These are phyloP conservation scores for Globisporangium canariense DNA, from an alignment of 352 stramenopile species.

Conservation along the genomic window DNA sequence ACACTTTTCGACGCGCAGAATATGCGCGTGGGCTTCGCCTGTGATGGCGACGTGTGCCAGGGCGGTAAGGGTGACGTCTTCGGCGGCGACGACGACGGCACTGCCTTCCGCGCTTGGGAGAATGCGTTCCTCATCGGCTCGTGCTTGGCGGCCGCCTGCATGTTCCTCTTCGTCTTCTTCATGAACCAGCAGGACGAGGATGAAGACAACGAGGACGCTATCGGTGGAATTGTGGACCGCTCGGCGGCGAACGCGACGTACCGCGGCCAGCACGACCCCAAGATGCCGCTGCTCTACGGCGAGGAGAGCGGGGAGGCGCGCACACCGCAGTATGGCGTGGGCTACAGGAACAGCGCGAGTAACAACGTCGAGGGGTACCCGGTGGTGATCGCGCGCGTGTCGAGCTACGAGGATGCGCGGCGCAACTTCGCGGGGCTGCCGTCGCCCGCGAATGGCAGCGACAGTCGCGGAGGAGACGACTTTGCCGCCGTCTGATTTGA, in stretches of 20 bases:
- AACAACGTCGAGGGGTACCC: conserved; percentile 15
- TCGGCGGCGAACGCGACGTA: conserved; percentile 9
- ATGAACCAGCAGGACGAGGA: conserved; percentile 76
- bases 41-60: conserved; percentile 71
- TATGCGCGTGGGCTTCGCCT: conserved; percentile 86
- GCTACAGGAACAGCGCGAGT: conserved; percentile 12
- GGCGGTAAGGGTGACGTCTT: conserved; percentile 68
- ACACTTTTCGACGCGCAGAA: conserved; percentile 89
- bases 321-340: conserved; percentile 10
- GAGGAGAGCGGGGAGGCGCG: conserved; percentile 20
- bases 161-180: conserved; percentile 82
- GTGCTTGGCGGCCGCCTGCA: conserved; percentile 65
- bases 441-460: conserved; percentile 18
- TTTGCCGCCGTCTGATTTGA: conserved; percentile 13
- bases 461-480: not conserved
- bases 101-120: conserved; percentile 47
- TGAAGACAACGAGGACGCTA: conserved; percentile 20
- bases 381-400: conserved; percentile 23
- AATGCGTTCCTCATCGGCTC: conserved; percentile 67
- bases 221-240: conserved; percentile 31
- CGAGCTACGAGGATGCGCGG: conserved; percentile 57
- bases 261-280: conserved; percentile 39
- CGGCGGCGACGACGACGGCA: conserved; percentile 40
- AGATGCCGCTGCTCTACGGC: conserved; percentile 58
- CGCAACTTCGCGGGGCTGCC: conserved; percentile 49